A percentile compares a stretch with the other conserved stretches of the same genome.
phyloP scores from a whole-genome alignment of 164 flowering plant genomes.

The Aristolochia californica region DNA sequence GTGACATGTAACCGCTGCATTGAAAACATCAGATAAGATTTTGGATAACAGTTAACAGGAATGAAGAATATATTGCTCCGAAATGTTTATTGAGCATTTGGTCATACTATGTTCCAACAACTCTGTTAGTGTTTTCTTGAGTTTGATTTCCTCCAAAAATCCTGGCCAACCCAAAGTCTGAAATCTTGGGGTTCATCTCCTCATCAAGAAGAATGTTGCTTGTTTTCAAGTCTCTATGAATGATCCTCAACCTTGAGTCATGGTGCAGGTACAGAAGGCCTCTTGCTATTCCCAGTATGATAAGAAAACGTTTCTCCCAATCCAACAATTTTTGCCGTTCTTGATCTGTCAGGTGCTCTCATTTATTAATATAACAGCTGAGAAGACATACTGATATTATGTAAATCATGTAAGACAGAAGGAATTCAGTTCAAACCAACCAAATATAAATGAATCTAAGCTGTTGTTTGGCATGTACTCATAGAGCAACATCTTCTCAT shows the following conservation, averaged over 20 bases:
- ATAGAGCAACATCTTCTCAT: conserved; percentile 60
- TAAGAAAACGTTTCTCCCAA: conserved; percentile 19
- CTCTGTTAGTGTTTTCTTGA: conserved; percentile 14
- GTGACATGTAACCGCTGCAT: conserved; percentile 4
- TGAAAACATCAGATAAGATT: no score
- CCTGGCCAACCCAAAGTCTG: conserved; percentile 64
- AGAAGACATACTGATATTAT: no score
- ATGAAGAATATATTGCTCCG: no score
- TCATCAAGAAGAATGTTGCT: conserved; percentile 43
- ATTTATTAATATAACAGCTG: no score
- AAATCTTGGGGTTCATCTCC: conserved; percentile 36
- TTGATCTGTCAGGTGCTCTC: no score
- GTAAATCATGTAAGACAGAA: no score
- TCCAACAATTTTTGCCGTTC: no score
- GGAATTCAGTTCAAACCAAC: no score
- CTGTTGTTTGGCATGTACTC: conserved; percentile 76
- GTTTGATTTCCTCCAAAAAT: conserved; percentile 23
- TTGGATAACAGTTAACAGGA: no score
- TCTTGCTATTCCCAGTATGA: conserved; percentile 33
- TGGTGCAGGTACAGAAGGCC: conserved; percentile 56
- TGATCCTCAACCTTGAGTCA: conserved; percentile 39
- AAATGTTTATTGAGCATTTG: no score
- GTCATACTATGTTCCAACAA: conserved; percentile 15
- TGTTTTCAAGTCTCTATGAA: conserved; percentile 53
- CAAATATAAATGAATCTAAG: conserved; percentile 25